These are phyloP conservation scores for Penicillium vulpinum DNA, from an alignment of 2,329 filamentous ascomycete genomes.

Conservation along the genomic window DNA sequence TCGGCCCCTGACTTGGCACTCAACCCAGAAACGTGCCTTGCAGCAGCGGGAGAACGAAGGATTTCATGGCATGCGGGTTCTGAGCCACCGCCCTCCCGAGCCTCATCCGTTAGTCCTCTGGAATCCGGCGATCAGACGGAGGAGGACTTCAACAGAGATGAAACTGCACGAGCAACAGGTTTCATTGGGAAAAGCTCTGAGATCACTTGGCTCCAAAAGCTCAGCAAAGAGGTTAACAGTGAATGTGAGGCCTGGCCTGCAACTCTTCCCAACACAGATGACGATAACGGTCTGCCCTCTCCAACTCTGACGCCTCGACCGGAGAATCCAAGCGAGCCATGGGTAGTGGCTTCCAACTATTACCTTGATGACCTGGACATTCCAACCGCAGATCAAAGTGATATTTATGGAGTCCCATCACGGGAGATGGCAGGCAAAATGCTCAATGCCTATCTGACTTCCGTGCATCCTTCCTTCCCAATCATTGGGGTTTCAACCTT, in stretches of 20 bases:
- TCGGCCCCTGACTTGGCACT: conserved; percentile 23
- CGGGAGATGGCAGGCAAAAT: conserved; percentile 40
- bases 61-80: conserved; percentile 19
- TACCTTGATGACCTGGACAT: conserved; percentile 46
- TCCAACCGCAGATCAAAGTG: conserved; percentile 34
- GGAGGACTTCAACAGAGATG: conserved; percentile 46
- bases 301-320: conserved; percentile 27
- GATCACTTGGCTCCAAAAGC: conserved; percentile 46
- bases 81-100: conserved; percentile 23
- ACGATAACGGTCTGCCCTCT: conserved; percentile 29
- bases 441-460: conserved; percentile 43
- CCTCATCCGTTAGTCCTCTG: conserved; percentile 35
- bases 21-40: conserved; percentile 19
- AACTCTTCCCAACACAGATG: conserved; percentile 15
- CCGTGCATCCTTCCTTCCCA: conserved; percentile 48
- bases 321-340: conserved; percentile 25
- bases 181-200: conserved; percentile 49
- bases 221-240: conserved; percentile 36
- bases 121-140: conserved; percentile 43
- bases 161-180: conserved; percentile 40
- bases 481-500: conserved; percentile 46
- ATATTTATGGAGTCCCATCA: conserved; percentile 40
- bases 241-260: conserved; percentile 24
- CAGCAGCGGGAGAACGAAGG: conserved; percentile 20
- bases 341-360: conserved; percentile 37